Evolutionary conservation across 108 stramenopile genomes (phyloP).

Genomic region (Parietichytrium sp.): DNA sequence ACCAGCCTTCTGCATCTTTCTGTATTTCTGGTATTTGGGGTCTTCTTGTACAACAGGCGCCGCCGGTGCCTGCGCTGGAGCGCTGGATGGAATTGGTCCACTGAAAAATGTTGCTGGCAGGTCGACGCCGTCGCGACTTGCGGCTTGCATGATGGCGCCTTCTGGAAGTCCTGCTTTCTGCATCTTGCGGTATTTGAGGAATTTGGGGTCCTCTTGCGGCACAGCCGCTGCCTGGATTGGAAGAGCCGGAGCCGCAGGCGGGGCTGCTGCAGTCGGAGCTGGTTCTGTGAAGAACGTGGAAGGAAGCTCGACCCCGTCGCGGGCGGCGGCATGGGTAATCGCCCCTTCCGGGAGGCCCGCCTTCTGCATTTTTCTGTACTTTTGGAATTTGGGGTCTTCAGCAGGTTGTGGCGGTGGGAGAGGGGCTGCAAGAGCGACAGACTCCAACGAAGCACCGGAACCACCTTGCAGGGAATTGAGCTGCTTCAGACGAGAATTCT

Average conservation of each 20-base stretch:
- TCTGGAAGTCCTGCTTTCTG: conserved; percentile 25
- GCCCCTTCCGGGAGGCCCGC: conserved; percentile 27
- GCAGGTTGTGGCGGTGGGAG: no score
- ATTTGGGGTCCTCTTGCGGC: conserved; percentile 17
- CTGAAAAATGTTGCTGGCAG: background rate
- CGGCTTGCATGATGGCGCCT: conserved; percentile 18
- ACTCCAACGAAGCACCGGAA: no score
- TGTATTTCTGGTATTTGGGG: background rate
- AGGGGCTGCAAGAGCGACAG: no score
- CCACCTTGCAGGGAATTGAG: no score
- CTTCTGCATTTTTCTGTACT: conserved; percentile 32
- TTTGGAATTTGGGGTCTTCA: conserved; percentile 20
- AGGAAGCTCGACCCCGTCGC: background rate
- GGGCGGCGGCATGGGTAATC: background rate
- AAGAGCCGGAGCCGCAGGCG: background rate
- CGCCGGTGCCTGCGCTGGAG: background rate
- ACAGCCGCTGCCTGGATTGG: no score
- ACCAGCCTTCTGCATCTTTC: conserved; percentile 35
- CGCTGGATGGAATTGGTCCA: background rate
- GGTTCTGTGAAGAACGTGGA: no score
- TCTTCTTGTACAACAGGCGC: conserved; percentile 4
- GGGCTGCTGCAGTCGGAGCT: background rate
- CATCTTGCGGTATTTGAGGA: conserved; percentile 15
- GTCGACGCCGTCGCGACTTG: background rate
- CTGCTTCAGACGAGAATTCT: background rate